Conservation (phyloP, 192 early-diverging fungal species). For the Lobulomyces angularis region DNA sequence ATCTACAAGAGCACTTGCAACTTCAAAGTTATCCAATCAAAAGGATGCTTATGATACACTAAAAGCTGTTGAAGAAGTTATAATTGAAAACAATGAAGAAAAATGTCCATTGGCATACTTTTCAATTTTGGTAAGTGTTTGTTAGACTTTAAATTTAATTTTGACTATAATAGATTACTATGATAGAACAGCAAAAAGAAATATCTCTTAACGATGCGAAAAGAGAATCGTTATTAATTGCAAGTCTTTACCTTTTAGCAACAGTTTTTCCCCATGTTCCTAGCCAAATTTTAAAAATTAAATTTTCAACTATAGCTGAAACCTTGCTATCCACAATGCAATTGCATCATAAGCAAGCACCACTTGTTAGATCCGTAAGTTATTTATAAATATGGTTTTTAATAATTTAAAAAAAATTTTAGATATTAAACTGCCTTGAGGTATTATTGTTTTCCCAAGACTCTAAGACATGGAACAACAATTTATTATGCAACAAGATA, state of each 20-base stretch:
- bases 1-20: too few species aligned
- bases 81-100: constrained; percentile 58
- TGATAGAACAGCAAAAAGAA: constrained; percentile 50
- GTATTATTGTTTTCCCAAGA: constrained; percentile 69
- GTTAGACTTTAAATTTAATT: neutral
- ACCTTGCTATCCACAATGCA: constrained; percentile 50
- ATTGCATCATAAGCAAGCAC: constrained; percentile 49
- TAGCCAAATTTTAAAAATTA: constrained; percentile 20
- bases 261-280: constrained; percentile 51
- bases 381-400: neutral
- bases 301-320: constrained; percentile 23
- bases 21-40: too few species aligned
- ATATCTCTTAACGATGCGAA: constrained; percentile 36
- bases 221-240: constrained; percentile 26
- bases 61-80: constrained; percentile 46
- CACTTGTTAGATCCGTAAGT: constrained; percentile 60
- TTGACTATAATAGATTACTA: constrained; percentile 36
- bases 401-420: constrained; percentile 2
- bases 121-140: constrained; percentile 55
- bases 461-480: constrained; percentile 53
- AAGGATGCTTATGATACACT: too few species aligned
- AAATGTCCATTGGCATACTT: constrained; percentile 77
- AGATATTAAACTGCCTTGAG: constrained; percentile 55
- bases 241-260: constrained; percentile 70
- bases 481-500: constrained; percentile 38